phyloP scores from a whole-genome alignment of 106 monocot genomes.

The Apostasia ramifera region DNA sequence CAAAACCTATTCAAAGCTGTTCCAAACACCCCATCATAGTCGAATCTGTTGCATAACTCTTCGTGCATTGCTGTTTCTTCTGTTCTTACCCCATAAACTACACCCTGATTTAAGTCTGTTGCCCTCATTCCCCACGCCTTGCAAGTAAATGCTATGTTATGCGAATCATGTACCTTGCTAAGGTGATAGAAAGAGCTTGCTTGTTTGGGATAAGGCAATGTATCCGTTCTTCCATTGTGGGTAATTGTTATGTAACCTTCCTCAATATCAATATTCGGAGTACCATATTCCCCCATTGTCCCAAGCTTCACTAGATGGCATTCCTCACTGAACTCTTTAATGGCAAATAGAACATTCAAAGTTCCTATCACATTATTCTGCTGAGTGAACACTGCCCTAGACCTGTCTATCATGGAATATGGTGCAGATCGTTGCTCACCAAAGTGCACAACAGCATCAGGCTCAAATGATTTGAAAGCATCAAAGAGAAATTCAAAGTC shows the following conservation, averaged over 20 bases:
- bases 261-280: conserved; percentile 97
- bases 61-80: conserved; percentile 92
- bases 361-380: conserved; percentile 98
- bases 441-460: conserved; percentile 88
- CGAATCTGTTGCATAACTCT: conserved; percentile 89
- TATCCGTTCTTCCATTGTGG: conserved; percentile 95
- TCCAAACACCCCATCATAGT: conserved; percentile 94
- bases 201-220: conserved; percentile 98
- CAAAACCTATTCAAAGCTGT: conserved; percentile 95
- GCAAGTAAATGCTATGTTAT: conserved; percentile 94
- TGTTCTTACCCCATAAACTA: conserved; percentile 88
- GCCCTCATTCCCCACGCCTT: conserved; percentile 95
- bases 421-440: conserved; percentile 99
- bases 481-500: conserved; percentile 94
- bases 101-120: conserved; percentile 93
- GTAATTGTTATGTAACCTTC: conserved; percentile 95
- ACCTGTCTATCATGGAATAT: conserved; percentile 95
- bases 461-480: conserved; percentile 80
- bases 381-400: conserved; percentile 87
- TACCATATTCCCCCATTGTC: conserved; percentile 98
- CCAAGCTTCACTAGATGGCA: conserved; percentile 97
- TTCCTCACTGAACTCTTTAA: conserved; percentile 79
- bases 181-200: conserved; percentile 96
- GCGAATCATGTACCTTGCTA: conserved; percentile 94
- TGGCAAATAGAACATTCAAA: conserved; percentile 92